Conservation (phyloP, 2,329 filamentous ascomycete species). For the Fusarium oxysporum region DNA sequence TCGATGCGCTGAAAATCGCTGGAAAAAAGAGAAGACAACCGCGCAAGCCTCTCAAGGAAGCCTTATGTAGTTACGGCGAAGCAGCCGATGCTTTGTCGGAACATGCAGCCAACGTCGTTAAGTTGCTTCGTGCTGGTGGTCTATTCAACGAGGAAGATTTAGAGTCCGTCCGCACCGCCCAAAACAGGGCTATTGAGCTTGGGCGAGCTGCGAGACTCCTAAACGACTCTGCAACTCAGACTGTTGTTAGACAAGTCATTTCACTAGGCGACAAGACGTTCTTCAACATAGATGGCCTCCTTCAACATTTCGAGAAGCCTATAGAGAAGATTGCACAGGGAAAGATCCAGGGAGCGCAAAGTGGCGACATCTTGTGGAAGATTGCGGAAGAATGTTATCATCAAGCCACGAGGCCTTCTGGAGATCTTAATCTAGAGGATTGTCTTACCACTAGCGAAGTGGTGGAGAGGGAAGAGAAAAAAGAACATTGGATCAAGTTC, state of each 20-base stretch:
- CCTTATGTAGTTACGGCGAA: background rate
- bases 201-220: accelerated
- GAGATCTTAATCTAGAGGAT: accelerated
- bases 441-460: accelerated
- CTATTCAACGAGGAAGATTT: background rate
- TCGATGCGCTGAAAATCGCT: background rate
- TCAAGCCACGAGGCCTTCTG: accelerated
- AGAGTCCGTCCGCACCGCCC: accelerated
- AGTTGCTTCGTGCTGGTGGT: accelerated
- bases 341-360: background rate
- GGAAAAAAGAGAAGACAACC: accelerated
- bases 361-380: background rate
- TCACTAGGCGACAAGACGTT: background rate
- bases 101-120: accelerated
- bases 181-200: accelerated
- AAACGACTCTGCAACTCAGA: background rate
- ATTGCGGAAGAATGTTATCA: background rate
- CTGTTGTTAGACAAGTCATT: background rate
- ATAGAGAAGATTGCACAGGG: background rate
- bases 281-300: background rate
- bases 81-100: background rate
- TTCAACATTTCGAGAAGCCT: background rate
- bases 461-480: accelerated
- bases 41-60: accelerated
- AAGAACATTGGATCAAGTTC: background rate